These are phyloP conservation scores for Penicillium malachiteum DNA, from an alignment of 495 filamentous ascomycete genomes.

Conservation along the genomic window DNA sequence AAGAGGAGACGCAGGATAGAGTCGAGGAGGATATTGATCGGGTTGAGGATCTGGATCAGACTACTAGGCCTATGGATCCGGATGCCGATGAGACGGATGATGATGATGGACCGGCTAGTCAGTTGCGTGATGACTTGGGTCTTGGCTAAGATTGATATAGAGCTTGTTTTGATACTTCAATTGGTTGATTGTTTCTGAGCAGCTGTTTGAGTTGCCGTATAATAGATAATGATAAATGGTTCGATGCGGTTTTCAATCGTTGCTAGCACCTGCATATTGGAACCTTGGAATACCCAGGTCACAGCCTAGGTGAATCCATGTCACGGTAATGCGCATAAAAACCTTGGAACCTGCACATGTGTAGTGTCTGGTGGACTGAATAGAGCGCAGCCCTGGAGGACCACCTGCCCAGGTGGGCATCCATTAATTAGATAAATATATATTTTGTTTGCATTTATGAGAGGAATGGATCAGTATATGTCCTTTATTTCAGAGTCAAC, in stretches of 20 bases:
- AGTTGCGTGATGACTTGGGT: conserved; percentile 43
- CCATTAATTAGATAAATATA: no score
- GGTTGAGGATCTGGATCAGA: conserved; percentile 57
- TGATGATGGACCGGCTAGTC: conserved; percentile 42
- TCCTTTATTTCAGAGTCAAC: no score
- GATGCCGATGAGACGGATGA: conserved; percentile 47
- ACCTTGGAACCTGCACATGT: no score
- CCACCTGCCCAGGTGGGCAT: no score
- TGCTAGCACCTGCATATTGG: no score
- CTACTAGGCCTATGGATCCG: conserved; percentile 34
- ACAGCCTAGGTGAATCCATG: no score
- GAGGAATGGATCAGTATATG: no score
- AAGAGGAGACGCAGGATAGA: conserved; percentile 36
- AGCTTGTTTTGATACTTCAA: not conserved
- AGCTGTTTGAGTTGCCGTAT: conserved; percentile 11
- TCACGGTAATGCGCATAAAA: no score
- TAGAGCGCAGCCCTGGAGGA: no score
- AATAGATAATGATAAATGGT: conserved; percentile 28
- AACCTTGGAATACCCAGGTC: no score
- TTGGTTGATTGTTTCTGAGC: not conserved
- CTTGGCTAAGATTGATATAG: conserved; percentile 25
- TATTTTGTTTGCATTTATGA: no score
- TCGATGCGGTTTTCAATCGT: conserved; percentile 8
- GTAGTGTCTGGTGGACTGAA: no score
- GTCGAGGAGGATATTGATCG: conserved; percentile 62